Conservation (phyloP, 768 basidiomycete genomes). For the Lentinula raphanica region DNA sequence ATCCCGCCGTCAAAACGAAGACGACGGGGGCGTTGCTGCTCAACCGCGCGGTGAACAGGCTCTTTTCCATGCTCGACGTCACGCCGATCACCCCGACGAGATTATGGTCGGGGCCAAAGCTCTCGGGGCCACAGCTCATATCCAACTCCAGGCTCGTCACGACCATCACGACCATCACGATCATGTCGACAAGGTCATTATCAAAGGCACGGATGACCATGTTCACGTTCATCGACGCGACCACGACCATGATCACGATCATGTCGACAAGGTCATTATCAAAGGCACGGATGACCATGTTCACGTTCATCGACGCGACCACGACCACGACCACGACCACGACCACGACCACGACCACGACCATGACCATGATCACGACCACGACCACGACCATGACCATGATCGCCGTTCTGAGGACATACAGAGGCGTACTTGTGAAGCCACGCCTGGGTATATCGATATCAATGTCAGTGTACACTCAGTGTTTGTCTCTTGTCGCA, state of each 20-base stretch:
- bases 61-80: slow-evolving; percentile 2
- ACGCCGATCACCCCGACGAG: not conserved
- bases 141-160: not conserved
- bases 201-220: not conserved
- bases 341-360: slow-evolving; percentile 1
- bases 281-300: not conserved
- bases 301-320: not conserved
- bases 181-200: not conserved
- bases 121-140: no score
- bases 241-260: slow-evolving; percentile 3
- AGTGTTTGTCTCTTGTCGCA: not conserved
- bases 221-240: not conserved
- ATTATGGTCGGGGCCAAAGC: not conserved
- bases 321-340: not conserved
- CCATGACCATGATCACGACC: not conserved
- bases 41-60: not conserved
- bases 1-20: no score
- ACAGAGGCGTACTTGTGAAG: not conserved
- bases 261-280: not conserved
- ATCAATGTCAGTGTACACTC: not conserved
- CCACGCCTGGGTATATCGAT: not conserved
- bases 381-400: not conserved
- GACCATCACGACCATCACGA: not conserved
- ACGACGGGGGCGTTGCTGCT: not conserved
- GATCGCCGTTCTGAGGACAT: not conserved